phyloP scores from a whole-genome alignment of 1,284 basidiomycete genomes.

The Ceratobasidium sp. region DNA sequence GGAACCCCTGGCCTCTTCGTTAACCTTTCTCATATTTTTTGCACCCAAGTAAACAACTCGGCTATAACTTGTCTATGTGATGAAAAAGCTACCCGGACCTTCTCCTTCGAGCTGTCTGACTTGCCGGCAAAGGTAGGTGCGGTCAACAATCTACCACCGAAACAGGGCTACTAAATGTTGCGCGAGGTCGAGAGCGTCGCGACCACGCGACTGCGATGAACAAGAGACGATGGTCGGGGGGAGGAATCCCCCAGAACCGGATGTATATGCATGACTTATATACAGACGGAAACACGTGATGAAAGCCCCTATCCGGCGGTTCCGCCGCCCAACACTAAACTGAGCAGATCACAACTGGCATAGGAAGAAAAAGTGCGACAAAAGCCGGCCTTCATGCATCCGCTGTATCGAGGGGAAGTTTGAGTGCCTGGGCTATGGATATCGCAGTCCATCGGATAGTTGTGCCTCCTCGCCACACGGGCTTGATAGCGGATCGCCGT shows the following conservation, averaged over 20 bases:
- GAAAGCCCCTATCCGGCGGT: too few species aligned
- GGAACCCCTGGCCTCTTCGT: too few species aligned
- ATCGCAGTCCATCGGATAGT: neutral
- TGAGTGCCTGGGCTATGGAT: slow-evolving; percentile 6
- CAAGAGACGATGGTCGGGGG: too few species aligned
- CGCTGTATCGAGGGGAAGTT: neutral
- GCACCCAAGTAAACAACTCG: too few species aligned
- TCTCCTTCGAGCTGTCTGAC: slow-evolving; percentile 8
- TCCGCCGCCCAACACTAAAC: neutral
- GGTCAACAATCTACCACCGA: neutral
- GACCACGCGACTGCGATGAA: too few species aligned
- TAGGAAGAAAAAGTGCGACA: slow-evolving; percentile 33
- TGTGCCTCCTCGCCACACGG: neutral
- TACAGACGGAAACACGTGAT: too few species aligned
- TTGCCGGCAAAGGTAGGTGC: neutral
- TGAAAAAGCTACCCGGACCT: slow-evolving; percentile 4
- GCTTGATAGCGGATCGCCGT: neutral
- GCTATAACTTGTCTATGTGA: neutral
- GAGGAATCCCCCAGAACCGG: too few species aligned
- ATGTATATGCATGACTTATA: too few species aligned
- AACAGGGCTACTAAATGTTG: too few species aligned
- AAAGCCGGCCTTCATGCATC: neutral
- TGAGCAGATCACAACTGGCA: neutral
- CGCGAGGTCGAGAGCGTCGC: too few species aligned
- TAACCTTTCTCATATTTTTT: too few species aligned